A percentile compares a stretch with the other conserved stretches of the same genome.
These are phyloP conservation scores for Cladophialophora yegresii DNA, from an alignment of 2,329 filamentous ascomycete genomes.

Conservation along the genomic window DNA sequence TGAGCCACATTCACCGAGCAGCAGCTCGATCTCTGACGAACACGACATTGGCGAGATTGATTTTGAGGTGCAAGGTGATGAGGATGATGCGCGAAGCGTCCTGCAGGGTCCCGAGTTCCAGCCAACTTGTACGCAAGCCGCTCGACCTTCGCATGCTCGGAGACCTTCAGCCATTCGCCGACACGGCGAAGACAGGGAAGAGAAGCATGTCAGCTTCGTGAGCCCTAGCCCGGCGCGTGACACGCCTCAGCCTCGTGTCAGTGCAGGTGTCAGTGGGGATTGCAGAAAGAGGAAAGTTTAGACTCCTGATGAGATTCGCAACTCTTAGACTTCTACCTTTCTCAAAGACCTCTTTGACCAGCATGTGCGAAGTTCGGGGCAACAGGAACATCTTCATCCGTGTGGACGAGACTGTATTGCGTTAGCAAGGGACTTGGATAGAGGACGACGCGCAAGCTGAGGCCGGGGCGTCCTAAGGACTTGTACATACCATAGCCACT, in stretches of 20 bases:
- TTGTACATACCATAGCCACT: slow-evolving; percentile 24
- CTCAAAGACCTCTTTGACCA: slow-evolving; percentile 8
- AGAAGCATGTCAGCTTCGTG: slow-evolving; percentile 45
- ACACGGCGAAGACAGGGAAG: slow-evolving; percentile 40
- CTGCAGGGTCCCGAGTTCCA: slow-evolving; percentile 41
- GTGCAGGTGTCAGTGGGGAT: slow-evolving; percentile 22
- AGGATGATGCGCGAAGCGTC: slow-evolving; percentile 43
- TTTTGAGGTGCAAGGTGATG: slow-evolving; percentile 51
- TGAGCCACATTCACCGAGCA: slow-evolving; percentile 64
- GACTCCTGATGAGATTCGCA: not conserved
- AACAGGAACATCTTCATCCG: not conserved
- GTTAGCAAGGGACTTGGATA: slow-evolving; percentile 23
- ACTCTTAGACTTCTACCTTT: slow-evolving; percentile 19
- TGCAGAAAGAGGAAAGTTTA: slow-evolving; percentile 27
- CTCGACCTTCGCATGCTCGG: slow-evolving; percentile 40
- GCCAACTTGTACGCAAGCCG: slow-evolving; percentile 40
- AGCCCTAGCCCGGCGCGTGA: slow-evolving; percentile 40
- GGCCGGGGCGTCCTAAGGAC: not conserved
- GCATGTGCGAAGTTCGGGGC: slow-evolving; percentile 16
- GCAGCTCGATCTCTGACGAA: slow-evolving; percentile 54
- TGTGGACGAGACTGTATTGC: slow-evolving; percentile 8
- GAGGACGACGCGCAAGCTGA: slow-evolving; percentile 10
- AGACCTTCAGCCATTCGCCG: slow-evolving; percentile 39
- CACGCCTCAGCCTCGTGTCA: slow-evolving; percentile 16
- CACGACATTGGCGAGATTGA: slow-evolving; percentile 58